Percentiles rank a stretch among this genome's conserved stretches.
Conservation (phyloP, 495 filamentous ascomycete genomes). For the Penicillium malachiteum region DNA sequence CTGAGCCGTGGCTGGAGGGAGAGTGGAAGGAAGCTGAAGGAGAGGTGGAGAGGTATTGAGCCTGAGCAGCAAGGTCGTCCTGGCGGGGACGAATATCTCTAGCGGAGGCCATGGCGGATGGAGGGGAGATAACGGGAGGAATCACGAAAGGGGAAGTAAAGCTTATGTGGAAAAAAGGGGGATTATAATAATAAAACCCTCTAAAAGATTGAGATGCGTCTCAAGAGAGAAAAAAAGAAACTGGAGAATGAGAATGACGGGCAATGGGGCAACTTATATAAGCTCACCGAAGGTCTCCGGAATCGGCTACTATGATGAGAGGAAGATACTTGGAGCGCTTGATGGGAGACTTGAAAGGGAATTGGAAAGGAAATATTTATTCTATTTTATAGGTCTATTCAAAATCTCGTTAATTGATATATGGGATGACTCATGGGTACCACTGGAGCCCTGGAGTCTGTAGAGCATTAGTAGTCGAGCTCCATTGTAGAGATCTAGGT, state of each 20-base stretch:
- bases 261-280: conserved; percentile 22
- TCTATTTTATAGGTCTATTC: too few relatives aligned
- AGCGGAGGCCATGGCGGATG: conserved; percentile 20
- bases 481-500: too few relatives aligned
- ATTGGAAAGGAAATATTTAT: background rate
- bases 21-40: conserved; percentile 67
- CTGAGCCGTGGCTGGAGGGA: conserved; percentile 49
- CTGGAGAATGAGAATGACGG: background rate
- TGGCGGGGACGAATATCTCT: conserved; percentile 36
- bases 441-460: too few relatives aligned
- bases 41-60: conserved; percentile 60
- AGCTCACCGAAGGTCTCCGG: conserved; percentile 24
- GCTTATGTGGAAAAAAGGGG: background rate
- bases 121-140: background rate
- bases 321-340: background rate
- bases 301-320: conserved; percentile 19
- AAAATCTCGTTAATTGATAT: too few relatives aligned
- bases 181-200: too few relatives aligned
- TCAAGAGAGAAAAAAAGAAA: background rate
- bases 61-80: conserved; percentile 33
- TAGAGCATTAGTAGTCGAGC: too few relatives aligned
- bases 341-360: background rate
- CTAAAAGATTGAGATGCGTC: background rate
- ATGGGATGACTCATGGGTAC: too few relatives aligned
- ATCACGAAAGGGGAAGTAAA: background rate